Conservation (phyloP, 1,284 basidiomycete genomes). For the Melampsora americana region DNA sequence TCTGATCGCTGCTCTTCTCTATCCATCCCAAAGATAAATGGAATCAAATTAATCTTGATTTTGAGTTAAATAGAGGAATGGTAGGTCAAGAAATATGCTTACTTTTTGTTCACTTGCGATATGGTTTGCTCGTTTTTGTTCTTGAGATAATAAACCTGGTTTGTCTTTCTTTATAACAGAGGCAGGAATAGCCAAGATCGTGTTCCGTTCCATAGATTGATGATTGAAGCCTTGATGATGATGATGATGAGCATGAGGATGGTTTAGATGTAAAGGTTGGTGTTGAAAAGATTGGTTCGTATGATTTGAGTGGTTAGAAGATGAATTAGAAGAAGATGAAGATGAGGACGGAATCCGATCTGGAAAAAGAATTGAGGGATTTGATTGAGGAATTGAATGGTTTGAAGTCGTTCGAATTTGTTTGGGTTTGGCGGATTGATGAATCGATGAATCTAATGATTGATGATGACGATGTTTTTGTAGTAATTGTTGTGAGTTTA, state of each 20-base stretch:
- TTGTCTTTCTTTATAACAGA: too few species aligned
- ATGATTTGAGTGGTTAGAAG: not conserved
- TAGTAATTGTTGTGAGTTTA: conserved; percentile 5
- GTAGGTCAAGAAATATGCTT: not conserved
- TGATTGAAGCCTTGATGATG: conserved; percentile 8
- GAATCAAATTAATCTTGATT: not conserved
- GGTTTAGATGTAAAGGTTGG: not conserved
- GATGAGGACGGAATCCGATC: not conserved
- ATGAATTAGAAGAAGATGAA: conserved; percentile 4
- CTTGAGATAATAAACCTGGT: conserved; percentile 29
- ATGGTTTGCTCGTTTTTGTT: conserved; percentile 42
- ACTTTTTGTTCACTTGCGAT: conserved; percentile 43
- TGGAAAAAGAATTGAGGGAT: conserved; percentile 2
- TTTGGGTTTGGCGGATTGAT: not conserved
- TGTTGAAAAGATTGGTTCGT: not conserved
- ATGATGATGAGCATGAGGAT: not conserved
- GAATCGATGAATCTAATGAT: conserved; percentile 21
- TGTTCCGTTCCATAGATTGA: conserved; percentile 23
- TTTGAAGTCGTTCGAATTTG: not conserved
- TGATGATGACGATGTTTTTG: conserved; percentile 28
- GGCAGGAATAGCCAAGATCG: too few species aligned
- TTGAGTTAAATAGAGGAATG: not conserved
- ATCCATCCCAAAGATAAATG: not conserved
- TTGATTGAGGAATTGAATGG: conserved; percentile 1
- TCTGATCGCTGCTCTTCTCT: conserved; percentile 40